Percentiles rank a stretch among this genome's conserved stretches.
These are phyloP conservation scores for Phytopythium helicoides DNA, from an alignment of 352 stramenopile species.

Conservation along the genomic window DNA sequence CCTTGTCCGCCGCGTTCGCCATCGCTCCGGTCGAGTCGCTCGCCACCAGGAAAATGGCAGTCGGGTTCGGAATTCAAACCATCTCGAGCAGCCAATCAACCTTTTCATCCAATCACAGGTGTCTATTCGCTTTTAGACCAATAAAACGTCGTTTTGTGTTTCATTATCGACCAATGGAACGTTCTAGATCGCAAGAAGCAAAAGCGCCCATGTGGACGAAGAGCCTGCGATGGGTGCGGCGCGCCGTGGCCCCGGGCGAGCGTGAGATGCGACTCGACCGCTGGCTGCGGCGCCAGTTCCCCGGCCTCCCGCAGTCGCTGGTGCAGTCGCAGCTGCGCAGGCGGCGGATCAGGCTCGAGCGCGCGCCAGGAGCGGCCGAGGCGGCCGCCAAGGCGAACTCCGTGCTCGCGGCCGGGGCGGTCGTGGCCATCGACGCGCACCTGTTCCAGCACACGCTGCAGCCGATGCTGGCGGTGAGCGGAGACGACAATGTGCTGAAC, in stretches of 20 bases:
- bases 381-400: slow-evolving; percentile 21
- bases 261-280: slow-evolving; percentile 64
- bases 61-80: too few species aligned
- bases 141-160: too few species aligned
- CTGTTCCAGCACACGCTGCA: slow-evolving; percentile 35
- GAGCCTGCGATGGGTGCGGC: slow-evolving; percentile 51
- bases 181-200: background rate
- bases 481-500: background rate
- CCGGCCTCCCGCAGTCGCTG: slow-evolving; percentile 46
- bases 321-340: slow-evolving; percentile 63
- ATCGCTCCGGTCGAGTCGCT: slow-evolving; percentile 14
- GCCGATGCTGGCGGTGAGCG: background rate
- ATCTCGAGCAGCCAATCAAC: too few species aligned
- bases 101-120: too few species aligned
- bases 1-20: slow-evolving; percentile 28
- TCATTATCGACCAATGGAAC: too few species aligned
- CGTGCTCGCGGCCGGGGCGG: slow-evolving; percentile 32
- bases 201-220: slow-evolving; percentile 29
- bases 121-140: too few species aligned
- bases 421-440: slow-evolving; percentile 53
- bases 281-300: slow-evolving; percentile 60
- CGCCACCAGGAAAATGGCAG: background rate
- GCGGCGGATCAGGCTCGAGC: slow-evolving; percentile 57
- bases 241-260: slow-evolving; percentile 39
- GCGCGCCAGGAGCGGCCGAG: background rate